These are phyloP conservation scores for Barnettozyma vustinii DNA, from an alignment of 805 yeast genomes.

Conservation along the genomic window DNA sequence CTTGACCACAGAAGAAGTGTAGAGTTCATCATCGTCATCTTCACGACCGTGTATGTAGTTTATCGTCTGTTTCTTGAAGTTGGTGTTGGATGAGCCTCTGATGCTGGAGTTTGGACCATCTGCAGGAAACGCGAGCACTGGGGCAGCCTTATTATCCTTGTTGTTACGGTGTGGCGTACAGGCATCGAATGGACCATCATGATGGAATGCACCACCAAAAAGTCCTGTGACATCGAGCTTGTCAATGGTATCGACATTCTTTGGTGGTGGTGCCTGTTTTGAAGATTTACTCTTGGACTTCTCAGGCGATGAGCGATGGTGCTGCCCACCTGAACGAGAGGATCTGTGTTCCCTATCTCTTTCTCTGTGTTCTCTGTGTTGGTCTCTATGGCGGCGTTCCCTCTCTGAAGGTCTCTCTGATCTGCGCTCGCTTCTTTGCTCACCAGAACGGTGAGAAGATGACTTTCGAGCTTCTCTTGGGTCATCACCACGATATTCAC, in stretches of 20 bases:
- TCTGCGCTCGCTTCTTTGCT: slow-evolving; percentile 4
- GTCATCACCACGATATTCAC: slow-evolving; percentile 5
- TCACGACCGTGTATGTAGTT: slow-evolving; percentile 75
- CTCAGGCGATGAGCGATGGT: slow-evolving; percentile 17
- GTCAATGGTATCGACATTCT: slow-evolving; percentile 89
- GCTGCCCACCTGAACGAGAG: slow-evolving; percentile 6
- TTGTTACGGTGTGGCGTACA: slow-evolving; percentile 96
- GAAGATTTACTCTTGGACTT: slow-evolving; percentile 26
- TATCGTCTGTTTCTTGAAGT: slow-evolving; percentile 55
- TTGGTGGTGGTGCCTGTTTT: slow-evolving; percentile 43
- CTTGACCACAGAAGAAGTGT: slow-evolving; percentile 17
- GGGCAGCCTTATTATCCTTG: slow-evolving; percentile 69
- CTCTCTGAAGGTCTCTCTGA: slow-evolving; percentile 4
- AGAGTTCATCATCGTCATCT: slow-evolving; percentile 42
- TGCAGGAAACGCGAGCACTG: slow-evolving; percentile 91
- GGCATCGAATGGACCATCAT: slow-evolving; percentile 98
- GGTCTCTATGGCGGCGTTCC: slow-evolving; percentile 12
- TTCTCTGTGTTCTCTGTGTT: slow-evolving; percentile 19
- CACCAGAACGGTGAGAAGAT: slow-evolving; percentile 2
- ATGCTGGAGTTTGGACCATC: slow-evolving; percentile 92
- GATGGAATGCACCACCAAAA: slow-evolving; percentile 93
- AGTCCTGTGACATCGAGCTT: slow-evolving; percentile 93
- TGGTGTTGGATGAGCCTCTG: slow-evolving; percentile 58
- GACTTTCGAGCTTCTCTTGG: slow-evolving; percentile 5
- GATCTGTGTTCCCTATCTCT: slow-evolving; percentile 11